These are phyloP conservation scores for Sicyos edulis DNA, from an alignment of 306 rosid genomes.

Conservation along the genomic window DNA sequence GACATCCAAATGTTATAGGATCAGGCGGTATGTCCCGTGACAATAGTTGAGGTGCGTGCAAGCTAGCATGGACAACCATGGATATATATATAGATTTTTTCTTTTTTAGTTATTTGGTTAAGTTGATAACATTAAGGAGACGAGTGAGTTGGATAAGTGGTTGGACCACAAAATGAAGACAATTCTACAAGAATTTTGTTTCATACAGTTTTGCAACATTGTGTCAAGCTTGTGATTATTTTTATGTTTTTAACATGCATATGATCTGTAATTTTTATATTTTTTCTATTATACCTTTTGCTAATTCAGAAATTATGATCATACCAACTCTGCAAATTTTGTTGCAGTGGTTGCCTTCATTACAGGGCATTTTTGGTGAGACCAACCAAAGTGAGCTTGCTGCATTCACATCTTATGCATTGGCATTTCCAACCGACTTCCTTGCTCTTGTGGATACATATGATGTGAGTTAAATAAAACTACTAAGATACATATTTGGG, in stretches of 20 bases:
- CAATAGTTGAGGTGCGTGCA: too few relatives aligned
- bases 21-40: too few relatives aligned
- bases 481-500: too few relatives aligned
- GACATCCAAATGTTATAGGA: too few relatives aligned
- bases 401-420: slow-evolving; percentile 86
- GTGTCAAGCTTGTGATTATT: background rate
- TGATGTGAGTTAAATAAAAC: slow-evolving; percentile 51
- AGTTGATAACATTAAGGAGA: background rate
- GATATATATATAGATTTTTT: too few relatives aligned
- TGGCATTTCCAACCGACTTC: slow-evolving; percentile 86
- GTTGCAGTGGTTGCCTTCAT: slow-evolving; percentile 64
- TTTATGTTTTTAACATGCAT: slow-evolving; percentile 8
- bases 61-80: too few relatives aligned
- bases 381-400: slow-evolving; percentile 98
- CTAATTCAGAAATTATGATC: background rate
- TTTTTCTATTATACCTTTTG: background rate
- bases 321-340: slow-evolving; percentile 18
- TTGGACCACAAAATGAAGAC: background rate
- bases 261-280: background rate
- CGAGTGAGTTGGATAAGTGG: background rate
- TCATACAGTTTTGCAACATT: background rate
- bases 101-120: too few relatives aligned
- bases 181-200: background rate
- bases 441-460: slow-evolving; percentile 98
- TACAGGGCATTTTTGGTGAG: slow-evolving; percentile 62